Evolutionary conservation across 306 rosid species (phyloP).

Genomic region (Albizia julibrissin): DNA sequence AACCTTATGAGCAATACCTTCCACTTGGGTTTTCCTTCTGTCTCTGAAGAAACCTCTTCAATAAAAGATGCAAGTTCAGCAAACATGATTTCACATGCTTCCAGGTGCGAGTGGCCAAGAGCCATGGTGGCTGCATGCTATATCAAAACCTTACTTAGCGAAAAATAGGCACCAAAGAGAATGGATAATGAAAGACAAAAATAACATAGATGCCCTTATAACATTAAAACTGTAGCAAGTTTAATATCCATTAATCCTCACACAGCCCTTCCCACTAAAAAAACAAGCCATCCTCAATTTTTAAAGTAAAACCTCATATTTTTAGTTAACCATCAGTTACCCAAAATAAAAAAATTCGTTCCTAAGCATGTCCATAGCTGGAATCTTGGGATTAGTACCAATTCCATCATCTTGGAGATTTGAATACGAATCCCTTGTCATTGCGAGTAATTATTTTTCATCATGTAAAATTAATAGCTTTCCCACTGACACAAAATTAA

Average conservation of each 20-base stretch:
- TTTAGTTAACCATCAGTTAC: neutral
- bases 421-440: neutral
- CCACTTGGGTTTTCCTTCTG: slow-evolving; percentile 96
- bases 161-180: slow-evolving; percentile 26
- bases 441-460: neutral
- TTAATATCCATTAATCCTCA: slow-evolving; percentile 11
- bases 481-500: neutral
- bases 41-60: slow-evolving; percentile 86
- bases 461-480: neutral
- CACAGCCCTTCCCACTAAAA: neutral
- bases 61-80: slow-evolving; percentile 86
- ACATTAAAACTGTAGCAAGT: slow-evolving; percentile 9
- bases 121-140: slow-evolving; percentile 99
- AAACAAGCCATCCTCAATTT: neutral
- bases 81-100: slow-evolving; percentile 93
- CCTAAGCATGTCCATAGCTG: slow-evolving; percentile 8
- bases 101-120: slow-evolving; percentile 96
- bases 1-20: slow-evolving; percentile 62
- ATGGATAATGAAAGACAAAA: slow-evolving; percentile 9
- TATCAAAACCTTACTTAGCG: slow-evolving; percentile 39
- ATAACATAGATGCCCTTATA: slow-evolving; percentile 13
- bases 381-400: neutral
- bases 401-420: neutral
- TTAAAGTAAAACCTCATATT: slow-evolving; percentile 12
- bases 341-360: neutral